Base-by-base conservation (phyloP, 1,284 basidiomycete genomes). In the Apiotrichum laibachii region DNA sequence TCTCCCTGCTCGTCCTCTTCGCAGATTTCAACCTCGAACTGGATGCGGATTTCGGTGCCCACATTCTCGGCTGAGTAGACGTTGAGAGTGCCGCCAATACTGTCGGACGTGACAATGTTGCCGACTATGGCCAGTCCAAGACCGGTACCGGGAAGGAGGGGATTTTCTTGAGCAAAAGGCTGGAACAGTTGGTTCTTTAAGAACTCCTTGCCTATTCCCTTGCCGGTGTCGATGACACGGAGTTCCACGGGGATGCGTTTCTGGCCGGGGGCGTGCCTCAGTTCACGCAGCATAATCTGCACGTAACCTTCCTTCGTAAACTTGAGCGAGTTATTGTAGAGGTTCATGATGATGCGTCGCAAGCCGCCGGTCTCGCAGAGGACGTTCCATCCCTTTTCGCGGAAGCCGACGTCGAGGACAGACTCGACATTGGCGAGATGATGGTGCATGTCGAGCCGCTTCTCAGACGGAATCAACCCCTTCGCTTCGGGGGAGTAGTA, bases 121-220 rank as follows among this genome's bases (percentile, higher is more conserved):
- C 91, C 92, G 72, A 97, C 94, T 67, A 98, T 98, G 22, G 94
- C 93, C 22, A 97, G 85, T n/a, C 94, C 94, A 3, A 98, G 84
- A 18, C 94, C 94, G 1, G 94, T 98, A 1, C 94, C 94, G 2
- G 92, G 88, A 70, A 95, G 92, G 11, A 80, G 62, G 0, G 77
- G 77, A 57, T 80, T 77, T 62, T 82, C 81, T 58, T 97, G 94
- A 0, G 93, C 92, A 79, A 98, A 98, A 0, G 94, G 94, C 69
- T 96, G 93, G 80, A 97, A 98, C 3, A 98, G 82, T 78, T 96
- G 92, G 67, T 96, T 92, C 85, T 90, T 90, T 59, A 92, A 77
- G 76, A 94, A 94, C 61, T 87, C 86, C 67, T 89, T 88, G 72
- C 88, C 90, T 59, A 93, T 93, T 19, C 91, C 91, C 81, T 94